A percentile compares a stretch with the other conserved stretches of the same genome.
Evolutionary conservation across 148 eudicot genomes (phyloP).

Genomic region (Hydrangea macrophylla): DNA sequence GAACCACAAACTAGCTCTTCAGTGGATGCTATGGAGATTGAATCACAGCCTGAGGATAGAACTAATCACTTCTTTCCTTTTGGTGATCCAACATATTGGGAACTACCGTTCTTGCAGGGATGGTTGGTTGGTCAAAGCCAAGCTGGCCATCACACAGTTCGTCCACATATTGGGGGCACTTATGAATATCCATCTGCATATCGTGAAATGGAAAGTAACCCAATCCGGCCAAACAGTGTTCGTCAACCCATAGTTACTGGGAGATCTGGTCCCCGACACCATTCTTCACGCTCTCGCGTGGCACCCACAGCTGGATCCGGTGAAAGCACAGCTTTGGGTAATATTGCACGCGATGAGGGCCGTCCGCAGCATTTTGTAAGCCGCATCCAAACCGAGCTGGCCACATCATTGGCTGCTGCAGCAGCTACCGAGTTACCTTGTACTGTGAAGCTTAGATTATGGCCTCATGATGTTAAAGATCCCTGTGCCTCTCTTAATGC

Average conservation of each 20-base stretch:
- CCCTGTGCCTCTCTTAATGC: constrained; percentile 75
- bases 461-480: constrained; percentile 79
- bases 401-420: constrained; percentile 84
- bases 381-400: constrained; percentile 79
- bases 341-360: constrained; percentile 34
- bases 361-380: constrained; percentile 54
- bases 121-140: constrained; percentile 98
- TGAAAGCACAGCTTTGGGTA: constrained; percentile 34
- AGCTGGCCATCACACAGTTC: constrained; percentile 71
- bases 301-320: constrained; percentile 32
- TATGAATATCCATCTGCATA: constrained; percentile 38
- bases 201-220: constrained; percentile 34
- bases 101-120: constrained; percentile 90
- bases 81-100: constrained; percentile 80
- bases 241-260: constrained; percentile 32
- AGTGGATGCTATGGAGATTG: constrained; percentile 66
- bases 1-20: constrained; percentile 41
- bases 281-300: constrained; percentile 46
- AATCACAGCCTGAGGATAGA: constrained; percentile 62
- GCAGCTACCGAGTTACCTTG: constrained; percentile 97
- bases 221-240: constrained; percentile 30
- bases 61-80: constrained; percentile 68
- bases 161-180: constrained; percentile 40
- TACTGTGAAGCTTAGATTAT: constrained; percentile 93
- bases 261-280: constrained; percentile 50